Conservation (phyloP, 164 flowering plant genomes). For the Magnolia changhungtana region DNA sequence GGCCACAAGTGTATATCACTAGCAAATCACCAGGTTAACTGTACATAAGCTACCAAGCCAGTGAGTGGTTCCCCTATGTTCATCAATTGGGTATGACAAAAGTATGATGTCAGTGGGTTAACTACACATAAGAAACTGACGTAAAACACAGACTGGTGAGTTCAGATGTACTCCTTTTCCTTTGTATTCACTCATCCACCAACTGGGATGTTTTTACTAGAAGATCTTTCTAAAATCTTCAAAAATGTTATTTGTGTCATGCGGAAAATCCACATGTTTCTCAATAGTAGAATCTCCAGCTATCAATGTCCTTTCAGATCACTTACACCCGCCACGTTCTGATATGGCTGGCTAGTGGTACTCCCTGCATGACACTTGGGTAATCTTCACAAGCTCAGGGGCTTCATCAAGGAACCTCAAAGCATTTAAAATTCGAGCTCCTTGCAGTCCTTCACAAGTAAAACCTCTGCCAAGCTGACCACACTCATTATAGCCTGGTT, state of each 20-base stretch:
- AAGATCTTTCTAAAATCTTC: no score
- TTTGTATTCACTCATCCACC: slow-evolving; percentile 23
- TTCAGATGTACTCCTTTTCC: slow-evolving; percentile 22
- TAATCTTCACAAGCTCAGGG: slow-evolving; percentile 94
- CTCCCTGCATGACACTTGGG: no score
- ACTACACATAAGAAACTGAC: background rate
- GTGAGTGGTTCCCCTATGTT: background rate
- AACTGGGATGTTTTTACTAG: no score
- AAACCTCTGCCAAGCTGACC: slow-evolving; percentile 99
- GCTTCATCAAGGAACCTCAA: slow-evolving; percentile 91
- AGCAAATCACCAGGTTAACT: background rate
- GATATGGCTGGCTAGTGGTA: no score
- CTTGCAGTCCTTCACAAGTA: slow-evolving; percentile 95
- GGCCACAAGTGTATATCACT: background rate
- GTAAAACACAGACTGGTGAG: slow-evolving; percentile 28
- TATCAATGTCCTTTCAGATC: no score
- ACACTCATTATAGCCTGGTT: slow-evolving; percentile 97
- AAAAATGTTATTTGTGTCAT: no score
- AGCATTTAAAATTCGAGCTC: slow-evolving; percentile 71
- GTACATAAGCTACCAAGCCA: background rate
- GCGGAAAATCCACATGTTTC: no score
- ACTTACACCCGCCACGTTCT: no score
- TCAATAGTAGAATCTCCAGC: no score
- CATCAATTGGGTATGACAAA: no score
- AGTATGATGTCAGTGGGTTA: background rate